Base-by-base conservation (phyloP, 108 stramenopile genomes). In the Pseudonitzschia pungens region DNA sequence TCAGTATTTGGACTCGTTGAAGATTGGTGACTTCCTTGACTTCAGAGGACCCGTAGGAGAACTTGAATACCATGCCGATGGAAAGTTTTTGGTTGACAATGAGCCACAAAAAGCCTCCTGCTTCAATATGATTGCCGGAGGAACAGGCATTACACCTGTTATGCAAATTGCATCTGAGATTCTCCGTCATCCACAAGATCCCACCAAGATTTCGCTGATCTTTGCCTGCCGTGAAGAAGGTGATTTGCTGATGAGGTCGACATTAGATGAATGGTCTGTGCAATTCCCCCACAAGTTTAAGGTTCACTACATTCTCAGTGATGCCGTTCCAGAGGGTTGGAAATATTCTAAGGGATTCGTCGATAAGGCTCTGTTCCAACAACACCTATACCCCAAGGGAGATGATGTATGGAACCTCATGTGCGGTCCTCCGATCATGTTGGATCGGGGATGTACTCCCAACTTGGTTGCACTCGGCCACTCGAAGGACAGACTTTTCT, bases 391-490 rank as follows among this genome's bases (percentile, higher is more conserved):
- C 29, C 76, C 86, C 50, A 72, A 92, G 52, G 81, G 75, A 40
- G 77, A 81, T 12, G 88, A 84, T 67, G 83, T 84, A 21, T 88
- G 83, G 76, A 95, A 89, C 70, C 87, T 99, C 62, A 96, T 98
- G 94, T 99, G 98, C 74, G 98, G 98, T 40, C 98, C 98, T 9
- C 97, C 97, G 27, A 87, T 96, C 65, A 99, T 99, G 98, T 64
- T 99, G 54, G 93, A 96, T 20, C 89, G 83, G 36, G 97, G 93
- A 56, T 92, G 90, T 73, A 87, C 77, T 31, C 93, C 93, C 15
- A 90, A 87, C 75, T 79, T 87, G 71, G 77, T 65, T 41, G 81
- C 88, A 20, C 73, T 94, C 60, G 81, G 84, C 22, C 93, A 94
- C 72, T 67, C 70, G 18, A 85, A 84, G 60, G 69, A 73, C 28